Evolutionary conservation across 768 basidiomycete genomes (phyloP), one percentile per base, ranked within the genome.

Genomic region (Kwoniella dendrophila): DNA sequence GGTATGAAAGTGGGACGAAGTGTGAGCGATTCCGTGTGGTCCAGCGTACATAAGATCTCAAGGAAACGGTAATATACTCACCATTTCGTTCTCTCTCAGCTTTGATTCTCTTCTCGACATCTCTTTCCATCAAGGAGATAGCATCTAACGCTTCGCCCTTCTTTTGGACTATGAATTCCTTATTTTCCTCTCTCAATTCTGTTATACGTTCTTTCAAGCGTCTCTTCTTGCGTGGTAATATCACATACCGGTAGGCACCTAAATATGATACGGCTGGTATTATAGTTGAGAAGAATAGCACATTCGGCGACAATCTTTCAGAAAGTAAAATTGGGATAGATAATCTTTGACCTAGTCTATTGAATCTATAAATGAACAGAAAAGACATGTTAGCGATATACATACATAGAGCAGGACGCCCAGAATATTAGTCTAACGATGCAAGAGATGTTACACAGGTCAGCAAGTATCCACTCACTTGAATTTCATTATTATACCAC

Each of bases 81-180:
- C 90, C 90, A 81, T 85, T 85, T 78, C 83, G 86, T 24, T 83
- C 82, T 64, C 82, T 83, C 78, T 94, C 90, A 26, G 83, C 78
- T 34, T 86, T 82, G 63, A 82, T 83, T 71, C 86, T 87, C 69
- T 84, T 85, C 73, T 82, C 82, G 14, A 88, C 89, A 16, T 84
- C 82, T 59, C 90, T 87, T 66, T 83, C 83, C 68, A 95, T 83
- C 45, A 94, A 78, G 55, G 78, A 79, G 61, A 83, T 78, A 6
- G 86, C 86, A 7, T 87, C 85, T 64, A 86, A 84, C 48, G 86
- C 85, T 75, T 90, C 85, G 70, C 83, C 83, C 70, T 83, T 82
- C 67, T 85, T 79, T 70, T 85, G 86, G 11, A 84, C 83, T 64
- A 87, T 85, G 73, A 87, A 85, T 60, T 90, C 87, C 53, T 85